Conservation (phyloP, 2,329 filamentous ascomycete species). For the Aspergillus clavatus region DNA sequence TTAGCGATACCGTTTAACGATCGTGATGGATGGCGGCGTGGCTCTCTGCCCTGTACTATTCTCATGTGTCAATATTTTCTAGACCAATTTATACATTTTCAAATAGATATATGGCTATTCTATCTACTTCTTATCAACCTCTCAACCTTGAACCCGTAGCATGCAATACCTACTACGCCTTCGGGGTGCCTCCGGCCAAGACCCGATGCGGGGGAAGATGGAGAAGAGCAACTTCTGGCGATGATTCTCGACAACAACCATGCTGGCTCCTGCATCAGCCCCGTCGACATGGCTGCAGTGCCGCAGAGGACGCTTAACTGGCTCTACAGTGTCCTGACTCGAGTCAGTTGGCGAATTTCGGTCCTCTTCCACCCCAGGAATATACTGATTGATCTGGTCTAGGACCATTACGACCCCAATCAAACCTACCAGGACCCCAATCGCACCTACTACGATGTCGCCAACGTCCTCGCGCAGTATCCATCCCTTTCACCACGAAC, state of each 20-base stretch:
- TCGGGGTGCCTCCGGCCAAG: not conserved
- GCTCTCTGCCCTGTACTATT: conserved; percentile 2
- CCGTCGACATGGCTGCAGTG: conserved; percentile 56
- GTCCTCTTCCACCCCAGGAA: not conserved
- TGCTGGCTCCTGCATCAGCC: conserved; percentile 8
- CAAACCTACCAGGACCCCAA: conserved; percentile 94
- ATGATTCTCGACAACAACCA: conserved; percentile 6
- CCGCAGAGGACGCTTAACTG: conserved; percentile 89
- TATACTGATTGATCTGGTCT: conserved; percentile 11
- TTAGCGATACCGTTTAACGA: conserved; percentile 10
- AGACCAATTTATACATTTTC: not conserved
- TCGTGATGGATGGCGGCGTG: conserved; percentile 3
- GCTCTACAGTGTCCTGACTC: conserved; percentile 86
- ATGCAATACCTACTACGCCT: too few species aligned
- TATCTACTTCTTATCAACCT: too few species aligned
- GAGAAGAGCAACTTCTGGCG: not conserved
- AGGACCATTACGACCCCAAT: conserved; percentile 36
- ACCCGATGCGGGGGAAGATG: not conserved
- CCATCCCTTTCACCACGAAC: conserved; percentile 78
- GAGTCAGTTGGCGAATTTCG: conserved; percentile 45
- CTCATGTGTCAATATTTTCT: not conserved
- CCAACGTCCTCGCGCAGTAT: conserved; percentile 72
- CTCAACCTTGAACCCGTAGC: too few species aligned
- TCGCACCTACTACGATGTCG: conserved; percentile 86
- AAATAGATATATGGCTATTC: not conserved